phyloP scores from a whole-genome alignment of 2,329 filamentous ascomycete genomes.

The Pezicula radicicola region DNA sequence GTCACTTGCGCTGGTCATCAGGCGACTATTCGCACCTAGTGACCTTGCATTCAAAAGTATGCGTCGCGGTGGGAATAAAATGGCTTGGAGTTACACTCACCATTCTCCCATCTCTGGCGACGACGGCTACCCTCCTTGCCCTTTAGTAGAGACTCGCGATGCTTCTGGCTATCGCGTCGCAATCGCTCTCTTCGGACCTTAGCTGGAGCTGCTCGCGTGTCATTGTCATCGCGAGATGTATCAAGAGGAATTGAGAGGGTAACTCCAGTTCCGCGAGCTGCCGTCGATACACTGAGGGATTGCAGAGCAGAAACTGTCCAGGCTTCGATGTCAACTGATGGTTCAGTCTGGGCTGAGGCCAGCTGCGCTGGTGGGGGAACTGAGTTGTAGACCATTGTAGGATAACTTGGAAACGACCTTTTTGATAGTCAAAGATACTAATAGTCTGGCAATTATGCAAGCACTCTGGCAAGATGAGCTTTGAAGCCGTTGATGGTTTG shows the following conservation, averaged over 20 bases:
- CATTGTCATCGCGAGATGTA: conserved; percentile 33
- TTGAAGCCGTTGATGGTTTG: neutral
- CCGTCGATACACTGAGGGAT: conserved; percentile 51
- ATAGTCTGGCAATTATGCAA: neutral
- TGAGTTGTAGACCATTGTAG: conserved; percentile 48
- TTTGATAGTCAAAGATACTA: neutral
- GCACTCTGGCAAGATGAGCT: neutral
- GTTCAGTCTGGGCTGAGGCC: conserved; percentile 23
- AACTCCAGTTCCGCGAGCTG: conserved; percentile 57
- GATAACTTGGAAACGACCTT: neutral
- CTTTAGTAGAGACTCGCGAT: conserved; percentile 56
- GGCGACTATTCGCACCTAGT: conserved; percentile 10
- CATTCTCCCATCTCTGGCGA: conserved; percentile 91
- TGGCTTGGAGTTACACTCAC: conserved; percentile 42
- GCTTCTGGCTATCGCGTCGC: conserved; percentile 58
- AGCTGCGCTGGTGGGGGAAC: conserved; percentile 46
- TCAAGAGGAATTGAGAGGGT: conserved; percentile 77
- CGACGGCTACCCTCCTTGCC: conserved; percentile 89
- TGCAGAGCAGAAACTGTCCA: conserved; percentile 62
- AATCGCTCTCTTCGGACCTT: conserved; percentile 29
- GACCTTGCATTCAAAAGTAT: neutral
- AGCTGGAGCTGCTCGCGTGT: conserved; percentile 21
- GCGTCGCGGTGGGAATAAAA: neutral
- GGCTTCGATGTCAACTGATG: conserved; percentile 58
- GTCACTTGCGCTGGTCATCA: conserved; percentile 5